phyloP scores from a whole-genome alignment of 75 land plant genomes.

The Sequoiadendron giganteum region DNA sequence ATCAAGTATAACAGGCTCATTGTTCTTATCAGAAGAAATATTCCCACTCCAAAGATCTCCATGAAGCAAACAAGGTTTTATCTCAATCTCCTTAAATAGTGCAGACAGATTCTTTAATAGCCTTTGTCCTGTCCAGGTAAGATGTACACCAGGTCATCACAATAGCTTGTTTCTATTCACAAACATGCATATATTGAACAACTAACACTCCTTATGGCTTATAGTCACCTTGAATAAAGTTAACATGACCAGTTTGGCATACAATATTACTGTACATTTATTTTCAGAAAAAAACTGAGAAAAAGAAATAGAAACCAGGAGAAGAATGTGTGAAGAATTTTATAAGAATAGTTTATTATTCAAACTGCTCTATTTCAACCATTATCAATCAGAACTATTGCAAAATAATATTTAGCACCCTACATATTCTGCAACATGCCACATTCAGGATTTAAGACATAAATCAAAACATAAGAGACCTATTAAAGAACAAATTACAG shows the following conservation, averaged over 20 bases:
- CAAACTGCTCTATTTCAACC: not conserved
- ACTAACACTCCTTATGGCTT: not conserved
- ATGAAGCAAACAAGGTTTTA: constrained; percentile 92
- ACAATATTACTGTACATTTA: not conserved
- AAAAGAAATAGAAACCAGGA: not conserved
- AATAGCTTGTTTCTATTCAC: not conserved
- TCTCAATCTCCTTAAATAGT: constrained; percentile 67
- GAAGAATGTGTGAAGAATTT: not conserved
- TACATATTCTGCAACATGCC: not conserved
- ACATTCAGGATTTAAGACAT: not conserved
- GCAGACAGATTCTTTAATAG: constrained; percentile 55
- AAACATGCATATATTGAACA: not conserved
- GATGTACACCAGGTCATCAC: not conserved
- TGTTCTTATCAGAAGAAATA: constrained; percentile 69
- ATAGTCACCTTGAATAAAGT: not conserved
- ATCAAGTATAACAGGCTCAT: constrained; percentile 97
- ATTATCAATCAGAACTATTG: no score
- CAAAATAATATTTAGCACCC: not conserved
- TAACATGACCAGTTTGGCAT: not conserved
- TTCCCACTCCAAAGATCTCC: constrained; percentile 99
- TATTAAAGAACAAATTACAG: not conserved
- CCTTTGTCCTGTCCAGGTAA: constrained; percentile 54
- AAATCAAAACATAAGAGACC: not conserved
- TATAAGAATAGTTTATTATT: not conserved
- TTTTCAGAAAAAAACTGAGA: not conserved